Percentiles rank a stretch among this genome's conserved stretches.
Evolutionary conservation across 2,329 filamentous ascomycete genomes (phyloP).

Genomic region (Colletotrichum theobromicola): DNA sequence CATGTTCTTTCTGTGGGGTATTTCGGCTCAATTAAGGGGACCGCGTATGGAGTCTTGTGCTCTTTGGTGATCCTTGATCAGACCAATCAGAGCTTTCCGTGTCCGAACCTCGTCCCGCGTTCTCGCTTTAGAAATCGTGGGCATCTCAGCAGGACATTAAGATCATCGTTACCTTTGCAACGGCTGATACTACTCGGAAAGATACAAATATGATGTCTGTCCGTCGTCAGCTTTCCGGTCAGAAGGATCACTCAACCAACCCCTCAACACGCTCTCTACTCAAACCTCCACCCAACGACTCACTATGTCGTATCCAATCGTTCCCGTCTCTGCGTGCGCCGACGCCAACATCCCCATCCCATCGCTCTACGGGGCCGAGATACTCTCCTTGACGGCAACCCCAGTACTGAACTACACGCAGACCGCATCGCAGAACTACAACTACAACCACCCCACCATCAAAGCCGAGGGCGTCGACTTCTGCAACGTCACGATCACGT

Average conservation of each 20-base stretch:
- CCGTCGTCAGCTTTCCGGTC: accelerated
- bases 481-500: not conserved
- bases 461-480: slow-evolving; percentile 11
- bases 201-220: not conserved
- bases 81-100: not conserved
- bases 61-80: not conserved
- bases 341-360: not conserved
- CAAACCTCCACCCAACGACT: not conserved
- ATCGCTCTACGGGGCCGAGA: slow-evolving; percentile 14
- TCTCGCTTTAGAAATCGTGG: not conserved
- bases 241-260: accelerated
- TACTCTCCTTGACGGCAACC: slow-evolving; percentile 6
- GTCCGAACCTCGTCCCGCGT: not conserved
- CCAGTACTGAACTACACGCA: slow-evolving; percentile 20
- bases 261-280: not conserved
- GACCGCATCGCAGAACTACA: not conserved
- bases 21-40: not conserved
- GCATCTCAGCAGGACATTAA: not conserved
- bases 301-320: not conserved
- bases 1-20: not conserved
- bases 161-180: accelerated
- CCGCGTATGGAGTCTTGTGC: not conserved
- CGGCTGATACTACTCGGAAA: accelerated
- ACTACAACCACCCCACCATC: slow-evolving; percentile 11
- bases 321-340: not conserved